These are phyloP conservation scores for Moniliella sp. DNA, from an alignment of 1,284 basidiomycete species.

Conservation along the genomic window DNA sequence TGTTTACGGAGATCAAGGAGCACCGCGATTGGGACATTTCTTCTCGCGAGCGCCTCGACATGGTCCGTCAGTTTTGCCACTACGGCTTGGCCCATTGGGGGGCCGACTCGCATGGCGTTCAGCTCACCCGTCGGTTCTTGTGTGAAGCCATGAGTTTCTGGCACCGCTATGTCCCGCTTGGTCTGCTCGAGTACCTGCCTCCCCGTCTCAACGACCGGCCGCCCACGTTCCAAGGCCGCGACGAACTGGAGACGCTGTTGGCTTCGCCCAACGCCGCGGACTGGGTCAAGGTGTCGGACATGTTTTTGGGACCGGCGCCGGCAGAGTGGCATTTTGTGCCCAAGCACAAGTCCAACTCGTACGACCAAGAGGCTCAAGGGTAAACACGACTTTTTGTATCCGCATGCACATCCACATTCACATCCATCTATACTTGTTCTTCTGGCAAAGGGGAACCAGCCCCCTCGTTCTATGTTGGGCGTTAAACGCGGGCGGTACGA, in stretches of 20 bases:
- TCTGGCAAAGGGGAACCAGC: background rate
- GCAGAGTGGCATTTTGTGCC: constrained; percentile 43
- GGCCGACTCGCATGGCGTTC: constrained; percentile 46
- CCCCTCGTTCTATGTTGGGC: background rate
- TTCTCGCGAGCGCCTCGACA: constrained; percentile 65
- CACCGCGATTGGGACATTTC: constrained; percentile 64
- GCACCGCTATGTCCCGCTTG: constrained; percentile 79
- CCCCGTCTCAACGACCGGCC: constrained; percentile 69
- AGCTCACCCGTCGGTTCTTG: constrained; percentile 75
- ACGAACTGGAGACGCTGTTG: constrained; percentile 59
- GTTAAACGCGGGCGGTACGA: no score
- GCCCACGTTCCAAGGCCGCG: constrained; percentile 59
- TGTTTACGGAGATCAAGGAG: constrained; percentile 83
- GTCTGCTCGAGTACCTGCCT: constrained; percentile 66
- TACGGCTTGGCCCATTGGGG: constrained; percentile 30
- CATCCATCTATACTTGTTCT: background rate
- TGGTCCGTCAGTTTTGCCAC: constrained; percentile 42
- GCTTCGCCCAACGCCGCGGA: constrained; percentile 60
- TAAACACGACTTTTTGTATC: background rate
- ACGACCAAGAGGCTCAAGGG: constrained; percentile 3
- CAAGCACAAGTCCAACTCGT: constrained; percentile 13
- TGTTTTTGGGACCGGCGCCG: constrained; percentile 61
- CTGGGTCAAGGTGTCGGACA: constrained; percentile 84
- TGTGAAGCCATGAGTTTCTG: constrained; percentile 87
- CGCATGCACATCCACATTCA: background rate